Percentiles rank a stretch among this genome's conserved stretches.
phyloP scores from a whole-genome alignment of 768 basidiomycete genomes.

The Cystobasidium tubakii region DNA sequence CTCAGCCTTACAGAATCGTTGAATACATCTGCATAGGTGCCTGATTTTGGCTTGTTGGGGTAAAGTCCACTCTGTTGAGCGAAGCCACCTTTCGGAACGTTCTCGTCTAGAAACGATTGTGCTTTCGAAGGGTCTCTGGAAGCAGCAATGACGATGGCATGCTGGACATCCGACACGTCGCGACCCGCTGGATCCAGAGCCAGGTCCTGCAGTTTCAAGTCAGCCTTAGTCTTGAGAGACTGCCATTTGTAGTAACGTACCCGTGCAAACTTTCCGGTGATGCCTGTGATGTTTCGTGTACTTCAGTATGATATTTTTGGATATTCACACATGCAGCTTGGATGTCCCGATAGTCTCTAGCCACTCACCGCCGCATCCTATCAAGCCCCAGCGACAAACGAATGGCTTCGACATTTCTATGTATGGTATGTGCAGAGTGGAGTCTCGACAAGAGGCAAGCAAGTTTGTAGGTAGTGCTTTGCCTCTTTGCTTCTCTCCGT shows the following conservation, averaged over 20 bases:
- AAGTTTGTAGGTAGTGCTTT: too few species aligned
- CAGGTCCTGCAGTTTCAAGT: constrained; percentile 40
- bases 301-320: background rate
- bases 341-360: background rate
- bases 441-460: too few species aligned
- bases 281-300: constrained; percentile 9
- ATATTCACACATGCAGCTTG: background rate
- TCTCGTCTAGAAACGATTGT: constrained; percentile 44
- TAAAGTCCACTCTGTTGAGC: constrained; percentile 44
- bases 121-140: constrained; percentile 46
- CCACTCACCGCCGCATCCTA: constrained; percentile 28
- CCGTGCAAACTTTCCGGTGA: constrained; percentile 23
- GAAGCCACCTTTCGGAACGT: constrained; percentile 44
- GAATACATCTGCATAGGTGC: constrained; percentile 47
- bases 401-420: constrained; percentile 1
- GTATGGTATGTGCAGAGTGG: too few species aligned
- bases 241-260: background rate
- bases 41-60: constrained; percentile 42
- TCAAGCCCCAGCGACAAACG: constrained; percentile 36
- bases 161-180: constrained; percentile 45
- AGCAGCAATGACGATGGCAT: constrained; percentile 47
- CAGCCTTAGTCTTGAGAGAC: too few species aligned
- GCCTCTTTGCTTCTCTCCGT: too few species aligned
- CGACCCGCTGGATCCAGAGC: constrained; percentile 41
- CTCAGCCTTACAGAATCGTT: background rate